phyloP scores from a whole-genome alignment of 768 basidiomycete species.

The Boletales sp. region DNA sequence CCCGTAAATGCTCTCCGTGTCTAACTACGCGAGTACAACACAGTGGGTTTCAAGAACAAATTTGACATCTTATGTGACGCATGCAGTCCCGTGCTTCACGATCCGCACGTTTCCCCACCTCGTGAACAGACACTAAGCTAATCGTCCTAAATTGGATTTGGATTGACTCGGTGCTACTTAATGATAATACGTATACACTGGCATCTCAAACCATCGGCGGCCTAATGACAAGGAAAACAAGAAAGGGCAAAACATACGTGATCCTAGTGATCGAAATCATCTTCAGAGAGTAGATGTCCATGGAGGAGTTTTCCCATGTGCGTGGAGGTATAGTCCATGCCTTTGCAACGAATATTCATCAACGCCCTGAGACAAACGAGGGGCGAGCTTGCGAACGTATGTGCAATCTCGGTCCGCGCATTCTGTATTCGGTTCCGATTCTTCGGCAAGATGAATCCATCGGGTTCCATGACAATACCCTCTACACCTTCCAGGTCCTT shows the following conservation, averaged over 20 bases:
- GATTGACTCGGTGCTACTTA: too few species aligned
- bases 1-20: too few species aligned
- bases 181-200: too few species aligned
- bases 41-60: too few species aligned
- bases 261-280: background rate
- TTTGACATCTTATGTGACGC: too few species aligned
- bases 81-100: too few species aligned
- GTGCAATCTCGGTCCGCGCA: constrained; percentile 4
- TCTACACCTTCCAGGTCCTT: constrained; percentile 1
- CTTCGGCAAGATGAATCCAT: constrained; percentile 17
- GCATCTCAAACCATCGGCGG: too few species aligned
- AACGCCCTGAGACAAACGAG: constrained; percentile 23
- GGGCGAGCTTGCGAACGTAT: constrained; percentile 32
- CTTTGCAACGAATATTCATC: constrained; percentile 34
- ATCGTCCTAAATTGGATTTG: too few species aligned
- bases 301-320: constrained; percentile 39
- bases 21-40: too few species aligned
- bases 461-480: constrained; percentile 2
- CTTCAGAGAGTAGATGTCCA: constrained; percentile 14
- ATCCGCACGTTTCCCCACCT: too few species aligned
- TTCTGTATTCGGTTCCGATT: constrained; percentile 9
- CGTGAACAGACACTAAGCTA: too few species aligned
- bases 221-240: too few species aligned
- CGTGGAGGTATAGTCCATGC: constrained; percentile 32
- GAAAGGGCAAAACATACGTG: background rate